phyloP scores from a whole-genome alignment of 2,329 filamentous ascomycete genomes.

The Paracamarosporium sp. region DNA sequence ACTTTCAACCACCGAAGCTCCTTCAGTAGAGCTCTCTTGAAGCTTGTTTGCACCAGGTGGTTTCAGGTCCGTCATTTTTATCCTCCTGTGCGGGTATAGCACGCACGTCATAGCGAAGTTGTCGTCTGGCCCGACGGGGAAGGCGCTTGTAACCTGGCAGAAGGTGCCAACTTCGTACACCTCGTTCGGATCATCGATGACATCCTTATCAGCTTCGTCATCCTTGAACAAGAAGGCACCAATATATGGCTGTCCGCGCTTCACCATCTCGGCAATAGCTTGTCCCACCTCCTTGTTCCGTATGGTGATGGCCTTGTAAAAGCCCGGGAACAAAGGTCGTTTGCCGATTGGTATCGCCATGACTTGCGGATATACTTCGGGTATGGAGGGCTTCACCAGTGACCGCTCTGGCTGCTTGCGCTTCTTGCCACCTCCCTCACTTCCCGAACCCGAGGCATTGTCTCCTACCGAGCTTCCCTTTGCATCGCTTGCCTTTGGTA shows the following conservation, averaged over 20 bases:
- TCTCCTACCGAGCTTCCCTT: conserved; percentile 67
- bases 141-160: conserved; percentile 95
- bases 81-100: conserved; percentile 92
- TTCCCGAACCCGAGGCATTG: conserved; percentile 51
- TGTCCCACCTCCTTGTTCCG: conserved; percentile 88
- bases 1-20: conserved; percentile 43
- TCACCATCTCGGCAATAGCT: conserved; percentile 95
- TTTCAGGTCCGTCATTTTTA: conserved; percentile 84
- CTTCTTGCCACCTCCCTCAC: conserved; percentile 69
- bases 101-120: conserved; percentile 88
- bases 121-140: conserved; percentile 81
- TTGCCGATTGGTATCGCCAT: conserved; percentile 97
- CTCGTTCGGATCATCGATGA: conserved; percentile 88
- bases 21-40: conserved; percentile 30
- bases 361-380: conserved; percentile 95
- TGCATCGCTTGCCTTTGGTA: conserved; percentile 62
- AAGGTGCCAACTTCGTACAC: conserved; percentile 97
- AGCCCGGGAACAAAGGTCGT: conserved; percentile 92
- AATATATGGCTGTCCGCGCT: conserved; percentile 95
- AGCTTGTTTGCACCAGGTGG: conserved; percentile 62
- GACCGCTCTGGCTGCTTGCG: conserved; percentile 77
- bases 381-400: conserved; percentile 85
- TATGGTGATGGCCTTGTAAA: conserved; percentile 98
- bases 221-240: conserved; percentile 98
- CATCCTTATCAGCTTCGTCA: conserved; percentile 89